phyloP scores from a whole-genome alignment of 306 rosid species.

The Malus fusca region DNA sequence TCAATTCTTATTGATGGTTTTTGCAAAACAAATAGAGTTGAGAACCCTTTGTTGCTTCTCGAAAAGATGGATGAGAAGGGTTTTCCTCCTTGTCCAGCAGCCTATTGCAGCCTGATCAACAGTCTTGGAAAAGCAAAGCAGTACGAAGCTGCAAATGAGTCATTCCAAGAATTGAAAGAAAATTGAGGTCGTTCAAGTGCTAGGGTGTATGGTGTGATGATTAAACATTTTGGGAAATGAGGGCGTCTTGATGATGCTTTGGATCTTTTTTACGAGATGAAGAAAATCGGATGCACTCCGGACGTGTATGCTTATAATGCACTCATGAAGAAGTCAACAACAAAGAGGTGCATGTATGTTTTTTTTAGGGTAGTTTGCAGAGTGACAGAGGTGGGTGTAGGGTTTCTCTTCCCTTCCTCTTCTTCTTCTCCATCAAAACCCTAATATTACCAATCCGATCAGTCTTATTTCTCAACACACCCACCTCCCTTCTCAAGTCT shows the following conservation, averaged over 20 bases:
- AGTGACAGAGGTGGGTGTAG: too few species aligned
- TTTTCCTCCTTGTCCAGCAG: constrained; percentile 92
- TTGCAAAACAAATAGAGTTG: constrained; percentile 81
- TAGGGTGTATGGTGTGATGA: constrained; percentile 96
- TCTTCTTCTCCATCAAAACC: too few species aligned
- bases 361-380: too few species aligned
- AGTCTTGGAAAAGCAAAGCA: constrained; percentile 86
- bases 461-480: constrained; percentile 20
- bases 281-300: constrained; percentile 70
- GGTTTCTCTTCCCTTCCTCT: too few species aligned
- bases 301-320: constrained; percentile 86
- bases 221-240: constrained; percentile 83
- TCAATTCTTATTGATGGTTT: constrained; percentile 89
- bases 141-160: constrained; percentile 85
- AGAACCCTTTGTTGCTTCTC: constrained; percentile 86
- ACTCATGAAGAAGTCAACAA: too few species aligned
- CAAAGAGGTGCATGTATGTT: too few species aligned
- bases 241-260: constrained; percentile 66
- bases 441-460: too few species aligned
- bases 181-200: constrained; percentile 81
- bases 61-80: constrained; percentile 97
- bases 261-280: constrained; percentile 74
- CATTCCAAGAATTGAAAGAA: constrained; percentile 84
- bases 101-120: constrained; percentile 91
- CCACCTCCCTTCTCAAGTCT: constrained; percentile 50